Conservation (phyloP, 2,329 filamentous ascomycete species). For the Beauveria pseudobassiana region DNA sequence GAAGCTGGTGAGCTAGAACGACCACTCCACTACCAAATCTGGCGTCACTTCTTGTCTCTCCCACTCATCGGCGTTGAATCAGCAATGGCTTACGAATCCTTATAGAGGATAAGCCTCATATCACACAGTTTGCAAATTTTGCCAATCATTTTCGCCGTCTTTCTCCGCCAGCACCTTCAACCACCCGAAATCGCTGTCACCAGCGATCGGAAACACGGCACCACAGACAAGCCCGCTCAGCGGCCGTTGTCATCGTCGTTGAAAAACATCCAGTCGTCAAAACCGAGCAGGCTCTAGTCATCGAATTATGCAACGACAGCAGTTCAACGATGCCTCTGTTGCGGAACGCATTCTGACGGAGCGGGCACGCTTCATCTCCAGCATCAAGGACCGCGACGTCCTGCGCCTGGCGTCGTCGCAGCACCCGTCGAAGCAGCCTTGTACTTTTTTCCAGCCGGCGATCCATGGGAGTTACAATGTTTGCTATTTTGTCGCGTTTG, state of each 20-base stretch:
- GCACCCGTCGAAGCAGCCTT: slow-evolving; percentile 11
- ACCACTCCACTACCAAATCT: neutral
- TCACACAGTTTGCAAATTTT: neutral
- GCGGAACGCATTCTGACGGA: neutral
- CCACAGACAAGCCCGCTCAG: neutral
- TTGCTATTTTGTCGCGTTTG: slow-evolving; percentile 17
- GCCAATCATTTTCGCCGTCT: too few species aligned
- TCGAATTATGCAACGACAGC: neutral
- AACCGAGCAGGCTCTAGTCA: too few species aligned
- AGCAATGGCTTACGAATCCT: neutral
- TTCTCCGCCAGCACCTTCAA: neutral
- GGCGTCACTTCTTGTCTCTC: neutral
- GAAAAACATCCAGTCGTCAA: neutral
- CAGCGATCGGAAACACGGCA: neutral
- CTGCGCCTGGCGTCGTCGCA: slow-evolving; percentile 13
- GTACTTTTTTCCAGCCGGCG: slow-evolving; percentile 13
- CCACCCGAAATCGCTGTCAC: too few species aligned
- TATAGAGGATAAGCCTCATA: neutral
- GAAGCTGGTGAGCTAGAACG: too few species aligned
- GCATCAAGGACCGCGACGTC: slow-evolving; percentile 10
- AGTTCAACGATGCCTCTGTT: neutral
- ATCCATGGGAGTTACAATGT: slow-evolving; percentile 16
- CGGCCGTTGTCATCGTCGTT: neutral
- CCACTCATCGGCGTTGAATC: neutral
- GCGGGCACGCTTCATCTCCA: slow-evolving; percentile 12